phyloP scores from a whole-genome alignment of 148 eudicot species.

The Chenopodium album region DNA sequence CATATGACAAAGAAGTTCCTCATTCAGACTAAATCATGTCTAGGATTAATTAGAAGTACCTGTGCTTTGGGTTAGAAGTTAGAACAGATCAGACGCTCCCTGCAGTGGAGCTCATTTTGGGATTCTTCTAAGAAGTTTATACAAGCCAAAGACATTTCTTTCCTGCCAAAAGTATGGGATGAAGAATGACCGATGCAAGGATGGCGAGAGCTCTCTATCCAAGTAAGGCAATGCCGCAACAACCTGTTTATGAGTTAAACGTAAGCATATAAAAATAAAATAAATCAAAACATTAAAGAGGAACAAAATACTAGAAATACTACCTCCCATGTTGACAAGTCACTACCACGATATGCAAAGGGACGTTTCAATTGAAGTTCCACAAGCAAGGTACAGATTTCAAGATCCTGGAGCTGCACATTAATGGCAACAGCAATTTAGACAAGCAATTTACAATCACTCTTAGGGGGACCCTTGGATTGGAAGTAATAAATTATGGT shows the following conservation, averaged over 20 bases:
- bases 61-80: conserved; percentile 6
- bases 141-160: conserved; percentile 79
- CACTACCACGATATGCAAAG: conserved; percentile 69
- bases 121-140: conserved; percentile 72
- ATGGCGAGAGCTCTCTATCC: conserved; percentile 82
- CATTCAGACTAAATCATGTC: conserved; percentile 7
- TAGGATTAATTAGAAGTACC: conserved; percentile 23
- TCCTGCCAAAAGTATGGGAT: conserved; percentile 78
- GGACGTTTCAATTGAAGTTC: conserved; percentile 94
- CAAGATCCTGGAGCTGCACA: conserved; percentile 72
- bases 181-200: conserved; percentile 78
- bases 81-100: conserved; percentile 17
- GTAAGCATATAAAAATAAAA: conserved; percentile 3
- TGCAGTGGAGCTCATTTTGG: conserved; percentile 27
- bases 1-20: not conserved
- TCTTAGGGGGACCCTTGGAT: not conserved
- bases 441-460: not conserved
- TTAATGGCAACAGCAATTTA: conserved; percentile 8
- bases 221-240: conserved; percentile 83
- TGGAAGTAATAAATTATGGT: not conserved
- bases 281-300: not conserved
- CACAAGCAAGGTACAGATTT: conserved; percentile 79
- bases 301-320: not conserved
- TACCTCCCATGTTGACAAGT: conserved; percentile 97
- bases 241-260: conserved; percentile 34